A percentile compares a stretch with the other conserved stretches of the same genome.
These are phyloP conservation scores for Verbena officinalis DNA, from an alignment of 257 asterid genomes.

Conservation along the genomic window DNA sequence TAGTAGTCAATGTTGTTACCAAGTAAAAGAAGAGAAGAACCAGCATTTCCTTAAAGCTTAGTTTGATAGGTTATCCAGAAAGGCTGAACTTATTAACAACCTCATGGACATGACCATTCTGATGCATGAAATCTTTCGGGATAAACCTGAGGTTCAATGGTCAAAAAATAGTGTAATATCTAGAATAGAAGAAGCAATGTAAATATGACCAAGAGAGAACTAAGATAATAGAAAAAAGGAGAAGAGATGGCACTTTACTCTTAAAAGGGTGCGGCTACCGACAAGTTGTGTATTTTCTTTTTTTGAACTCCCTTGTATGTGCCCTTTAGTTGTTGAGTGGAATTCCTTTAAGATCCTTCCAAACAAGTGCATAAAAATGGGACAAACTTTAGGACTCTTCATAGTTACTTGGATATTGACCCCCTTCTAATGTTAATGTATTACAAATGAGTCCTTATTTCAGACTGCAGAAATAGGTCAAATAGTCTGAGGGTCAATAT, in stretches of 20 bases:
- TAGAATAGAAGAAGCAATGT: not conserved
- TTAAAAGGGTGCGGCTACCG: not conserved
- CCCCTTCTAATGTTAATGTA: no score
- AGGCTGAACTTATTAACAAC: not conserved
- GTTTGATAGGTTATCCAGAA: not conserved
- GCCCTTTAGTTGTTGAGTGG: not conserved
- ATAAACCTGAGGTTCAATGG: not conserved
- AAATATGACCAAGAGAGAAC: not conserved
- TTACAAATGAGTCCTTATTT: no score
- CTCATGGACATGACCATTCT: not conserved
- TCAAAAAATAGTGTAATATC: not conserved
- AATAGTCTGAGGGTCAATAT: no score
- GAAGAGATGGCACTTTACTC: not conserved
- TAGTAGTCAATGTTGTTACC: not conserved
- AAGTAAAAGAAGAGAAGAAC: not conserved
- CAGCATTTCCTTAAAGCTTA: not conserved
- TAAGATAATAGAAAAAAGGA: not conserved
- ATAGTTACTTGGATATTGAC: not conserved
- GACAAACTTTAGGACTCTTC: not conserved
- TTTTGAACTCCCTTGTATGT: not conserved
- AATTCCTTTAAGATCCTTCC: not conserved
- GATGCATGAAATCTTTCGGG: not conserved
- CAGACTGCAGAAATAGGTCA: no score
- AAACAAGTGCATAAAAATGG: not conserved
- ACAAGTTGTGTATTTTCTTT: not conserved